Evolutionary conservation across 208 protist genomes (phyloP).

Genomic region (Leptomonas seymouri): DNA sequence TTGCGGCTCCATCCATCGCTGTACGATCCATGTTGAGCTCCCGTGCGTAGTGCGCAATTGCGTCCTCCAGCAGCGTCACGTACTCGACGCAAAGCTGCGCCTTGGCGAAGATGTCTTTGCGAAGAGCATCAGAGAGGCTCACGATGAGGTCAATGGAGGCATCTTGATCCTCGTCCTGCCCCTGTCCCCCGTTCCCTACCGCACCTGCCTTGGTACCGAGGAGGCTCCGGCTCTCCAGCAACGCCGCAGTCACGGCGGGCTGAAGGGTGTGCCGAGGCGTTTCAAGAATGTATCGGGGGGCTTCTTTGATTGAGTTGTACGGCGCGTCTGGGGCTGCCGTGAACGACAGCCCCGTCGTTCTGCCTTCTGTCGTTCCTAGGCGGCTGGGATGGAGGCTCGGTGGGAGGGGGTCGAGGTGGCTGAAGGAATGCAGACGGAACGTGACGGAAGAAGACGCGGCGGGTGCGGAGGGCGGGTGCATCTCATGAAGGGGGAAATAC

Average conservation of each 20-base stretch:
- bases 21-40: conserved; percentile 39
- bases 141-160: conserved; percentile 54
- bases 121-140: conserved; percentile 52
- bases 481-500: conserved; percentile 73
- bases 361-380: conserved; percentile 18
- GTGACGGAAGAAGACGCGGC: conserved; percentile 25
- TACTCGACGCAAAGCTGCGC: conserved; percentile 76
- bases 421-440: conserved; percentile 63
- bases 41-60: conserved; percentile 43
- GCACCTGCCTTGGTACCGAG: neutral
- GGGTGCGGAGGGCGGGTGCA: conserved; percentile 19
- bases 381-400: conserved; percentile 20
- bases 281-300: conserved; percentile 69
- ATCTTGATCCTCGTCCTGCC: conserved; percentile 2
- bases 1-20: neutral
- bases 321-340: conserved; percentile 30
- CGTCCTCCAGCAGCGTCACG: conserved; percentile 55
- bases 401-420: conserved; percentile 78
- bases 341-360: conserved; percentile 9
- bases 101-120: conserved; percentile 62
- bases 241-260: conserved; percentile 38
- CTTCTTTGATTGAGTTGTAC: conserved; percentile 19
- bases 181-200: neutral
- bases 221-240: conserved; percentile 40
- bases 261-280: conserved; percentile 53